Percentiles rank a stretch among this genome's conserved stretches.
Evolutionary conservation across 2,329 filamentous ascomycete genomes (phyloP).

Genomic region (Podosphaera xanthii): DNA sequence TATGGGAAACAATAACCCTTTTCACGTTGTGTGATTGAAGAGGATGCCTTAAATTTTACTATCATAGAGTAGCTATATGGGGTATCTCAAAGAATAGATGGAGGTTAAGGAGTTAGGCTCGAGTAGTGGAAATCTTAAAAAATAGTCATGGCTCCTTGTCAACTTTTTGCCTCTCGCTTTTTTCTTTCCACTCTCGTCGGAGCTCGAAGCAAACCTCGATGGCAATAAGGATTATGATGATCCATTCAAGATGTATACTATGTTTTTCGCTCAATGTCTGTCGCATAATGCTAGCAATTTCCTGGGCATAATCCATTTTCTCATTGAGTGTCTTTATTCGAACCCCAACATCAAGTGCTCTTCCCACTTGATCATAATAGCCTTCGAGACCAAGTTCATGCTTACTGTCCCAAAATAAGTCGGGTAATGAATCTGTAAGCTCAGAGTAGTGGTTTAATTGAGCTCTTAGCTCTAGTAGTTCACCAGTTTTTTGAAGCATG

Average conservation of each 20-base stretch:
- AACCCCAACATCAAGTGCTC: slow-evolving; percentile 73
- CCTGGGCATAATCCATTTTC: slow-evolving; percentile 93
- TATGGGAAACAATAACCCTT: no score
- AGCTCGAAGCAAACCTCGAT: slow-evolving; percentile 84
- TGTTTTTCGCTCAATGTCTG: slow-evolving; percentile 83
- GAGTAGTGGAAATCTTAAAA: background rate
- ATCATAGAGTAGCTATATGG: background rate
- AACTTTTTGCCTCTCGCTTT: slow-evolving; percentile 2
- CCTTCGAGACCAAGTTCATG: slow-evolving; percentile 78
- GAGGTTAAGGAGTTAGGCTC: background rate
- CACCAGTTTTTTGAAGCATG: slow-evolving; percentile 81
- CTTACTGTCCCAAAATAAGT: slow-evolving; percentile 87
- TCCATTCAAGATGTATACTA: slow-evolving; percentile 72
- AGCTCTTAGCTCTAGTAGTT: slow-evolving; percentile 69
- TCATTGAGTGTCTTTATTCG: slow-evolving; percentile 82
- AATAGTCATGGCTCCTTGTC: background rate
- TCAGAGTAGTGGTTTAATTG: slow-evolving; percentile 94
- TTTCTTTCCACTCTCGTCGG: slow-evolving; percentile 24
- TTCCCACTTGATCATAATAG: slow-evolving; percentile 86
- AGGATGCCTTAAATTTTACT: background rate
- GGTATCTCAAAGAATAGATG: background rate
- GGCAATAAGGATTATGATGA: slow-evolving; percentile 81
- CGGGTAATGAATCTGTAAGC: slow-evolving; percentile 79
- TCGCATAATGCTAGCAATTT: slow-evolving; percentile 73
- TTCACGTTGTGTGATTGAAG: no score